Evolutionary conservation across 108 stramenopile species (phyloP).

Genomic region (Cyclotella sp.): DNA sequence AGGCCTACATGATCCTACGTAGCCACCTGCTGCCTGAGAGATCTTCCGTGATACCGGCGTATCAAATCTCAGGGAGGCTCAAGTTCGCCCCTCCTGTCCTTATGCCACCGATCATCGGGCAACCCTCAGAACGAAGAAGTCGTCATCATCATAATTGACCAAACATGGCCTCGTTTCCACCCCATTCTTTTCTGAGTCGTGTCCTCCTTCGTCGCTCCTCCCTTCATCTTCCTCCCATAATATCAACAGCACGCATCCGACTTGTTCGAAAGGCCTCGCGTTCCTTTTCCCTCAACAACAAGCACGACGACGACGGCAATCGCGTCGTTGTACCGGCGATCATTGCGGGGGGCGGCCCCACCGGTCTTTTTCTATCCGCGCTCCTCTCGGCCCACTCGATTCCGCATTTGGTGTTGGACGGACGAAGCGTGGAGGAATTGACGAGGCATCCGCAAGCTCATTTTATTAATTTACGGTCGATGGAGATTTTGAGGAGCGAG

Average conservation of each 20-base stretch:
- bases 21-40: too few relatives aligned
- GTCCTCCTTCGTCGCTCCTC: too few relatives aligned
- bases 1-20: too few relatives aligned
- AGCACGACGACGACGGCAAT: neutral
- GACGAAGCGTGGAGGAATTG: slow-evolving; percentile 52
- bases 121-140: too few relatives aligned
- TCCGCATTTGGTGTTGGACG: slow-evolving; percentile 62
- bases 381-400: slow-evolving; percentile 65
- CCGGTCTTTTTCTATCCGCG: slow-evolving; percentile 72
- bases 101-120: too few relatives aligned
- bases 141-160: too few relatives aligned
- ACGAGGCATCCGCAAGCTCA: slow-evolving; percentile 92
- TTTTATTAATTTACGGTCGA: slow-evolving; percentile 91
- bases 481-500: slow-evolving; percentile 74
- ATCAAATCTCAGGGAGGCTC: too few relatives aligned
- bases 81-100: too few relatives aligned
- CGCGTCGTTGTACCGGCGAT: slow-evolving; percentile 24
- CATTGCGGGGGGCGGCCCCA: slow-evolving; percentile 86
- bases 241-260: neutral
- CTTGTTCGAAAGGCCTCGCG: neutral
- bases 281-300: neutral
- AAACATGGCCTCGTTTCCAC: too few relatives aligned
- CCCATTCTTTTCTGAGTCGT: too few relatives aligned
- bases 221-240: neutral
- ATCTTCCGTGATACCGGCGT: too few relatives aligned